Conservation (phyloP, 2,329 filamentous ascomycete species). For the Aspergillus vadensis region DNA sequence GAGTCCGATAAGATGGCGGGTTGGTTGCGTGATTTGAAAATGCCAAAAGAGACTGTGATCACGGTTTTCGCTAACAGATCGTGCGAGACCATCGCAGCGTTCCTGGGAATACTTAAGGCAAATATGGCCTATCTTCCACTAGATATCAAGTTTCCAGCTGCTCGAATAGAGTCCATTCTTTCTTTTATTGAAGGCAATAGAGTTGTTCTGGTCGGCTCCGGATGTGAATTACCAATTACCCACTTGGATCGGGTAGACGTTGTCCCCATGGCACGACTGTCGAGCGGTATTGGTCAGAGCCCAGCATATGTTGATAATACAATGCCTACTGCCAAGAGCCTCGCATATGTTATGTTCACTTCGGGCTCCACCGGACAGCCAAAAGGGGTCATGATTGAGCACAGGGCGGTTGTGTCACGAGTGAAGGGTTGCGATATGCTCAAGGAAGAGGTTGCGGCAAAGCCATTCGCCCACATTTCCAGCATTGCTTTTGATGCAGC, state of each 20-base stretch:
- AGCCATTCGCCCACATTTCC: background rate
- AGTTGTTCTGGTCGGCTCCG: background rate
- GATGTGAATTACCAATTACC: background rate
- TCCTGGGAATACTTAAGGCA: constrained; percentile 7
- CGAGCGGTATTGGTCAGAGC: background rate
- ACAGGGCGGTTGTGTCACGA: background rate
- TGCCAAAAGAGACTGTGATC: background rate
- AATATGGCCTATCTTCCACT: constrained; percentile 9
- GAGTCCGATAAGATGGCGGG: background rate
- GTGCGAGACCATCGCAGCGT: background rate
- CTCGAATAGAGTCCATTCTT: background rate
- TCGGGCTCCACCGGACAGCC: constrained; percentile 6
- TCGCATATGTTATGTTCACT: constrained; percentile 8
- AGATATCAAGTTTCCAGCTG: constrained; percentile 1
- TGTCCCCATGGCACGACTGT: background rate
- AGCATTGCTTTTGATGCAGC: constrained; percentile 3
- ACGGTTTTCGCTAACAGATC: constrained; percentile 1
- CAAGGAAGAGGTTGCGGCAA: background rate
- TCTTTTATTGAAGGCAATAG: background rate
- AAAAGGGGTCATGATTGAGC: constrained; percentile 10
- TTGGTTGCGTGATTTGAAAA: background rate
- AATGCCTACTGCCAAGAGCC: background rate
- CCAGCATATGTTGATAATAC: background rate
- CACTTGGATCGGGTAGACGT: background rate
- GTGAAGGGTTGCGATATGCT: background rate